phyloP scores from a whole-genome alignment of 2,329 filamentous ascomycete species.

The Exophiala sideris region DNA sequence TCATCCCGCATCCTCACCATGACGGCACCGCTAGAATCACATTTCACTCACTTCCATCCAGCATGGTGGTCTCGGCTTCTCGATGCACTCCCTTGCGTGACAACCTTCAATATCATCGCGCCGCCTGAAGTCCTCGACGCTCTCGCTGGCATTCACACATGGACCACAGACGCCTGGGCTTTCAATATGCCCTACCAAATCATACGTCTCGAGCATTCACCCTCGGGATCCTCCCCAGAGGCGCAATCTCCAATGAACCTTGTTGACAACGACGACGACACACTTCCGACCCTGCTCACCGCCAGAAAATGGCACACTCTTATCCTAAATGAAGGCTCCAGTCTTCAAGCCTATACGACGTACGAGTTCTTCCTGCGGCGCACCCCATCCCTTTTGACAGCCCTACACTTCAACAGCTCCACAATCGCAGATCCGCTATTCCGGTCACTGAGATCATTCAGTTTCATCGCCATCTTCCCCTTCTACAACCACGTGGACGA shows the following conservation, averaged over 20 bases:
- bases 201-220: constrained; percentile 44
- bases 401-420: constrained; percentile 14
- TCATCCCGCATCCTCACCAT: constrained; percentile 45
- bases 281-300: constrained; percentile 47
- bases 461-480: constrained; percentile 66
- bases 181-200: constrained; percentile 64
- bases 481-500: constrained; percentile 58
- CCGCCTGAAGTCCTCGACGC: constrained; percentile 61
- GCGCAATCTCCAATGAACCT: no score
- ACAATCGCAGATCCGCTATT: constrained; percentile 39
- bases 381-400: constrained; percentile 53
- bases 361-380: constrained; percentile 68
- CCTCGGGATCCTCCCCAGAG: constrained; percentile 5
- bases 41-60: constrained; percentile 39
- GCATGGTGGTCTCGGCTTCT: constrained; percentile 58
- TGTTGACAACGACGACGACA: constrained; percentile 21
- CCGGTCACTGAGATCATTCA: constrained; percentile 41
- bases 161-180: constrained; percentile 58
- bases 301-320: constrained; percentile 64
- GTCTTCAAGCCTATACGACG: constrained; percentile 65
- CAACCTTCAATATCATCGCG: constrained; percentile 56
- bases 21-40: constrained; percentile 42
- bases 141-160: constrained; percentile 57
- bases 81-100: constrained; percentile 42
- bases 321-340: constrained; percentile 72